Base-by-base conservation (phyloP, 2,329 filamentous ascomycete genomes). In the Aspergillus melleus region DNA sequence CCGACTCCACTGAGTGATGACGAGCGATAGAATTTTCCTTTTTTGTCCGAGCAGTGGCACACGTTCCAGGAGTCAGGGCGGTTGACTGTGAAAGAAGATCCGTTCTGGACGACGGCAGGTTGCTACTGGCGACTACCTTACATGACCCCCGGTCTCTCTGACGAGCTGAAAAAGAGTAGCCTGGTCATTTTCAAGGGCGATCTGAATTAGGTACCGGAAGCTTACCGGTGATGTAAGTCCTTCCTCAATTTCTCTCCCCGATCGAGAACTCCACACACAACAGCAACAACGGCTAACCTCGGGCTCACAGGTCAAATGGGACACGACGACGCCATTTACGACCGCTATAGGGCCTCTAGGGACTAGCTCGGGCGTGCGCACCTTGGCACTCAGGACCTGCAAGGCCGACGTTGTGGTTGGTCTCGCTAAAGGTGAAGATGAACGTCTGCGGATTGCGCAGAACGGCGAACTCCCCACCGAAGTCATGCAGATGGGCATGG, bases 111-210 rank as follows among this genome's bases (percentile, higher is more conserved):
- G 0, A 85, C 90, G 12, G 87, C 84, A 0, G 92, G 92, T 3
- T 91, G 90, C 71, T 99, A 89, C 79, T 98, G 95, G 93, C 85
- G 92, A 36, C 76, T 99, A 60, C 92, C 92, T 0, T 76, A 81
- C 12, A 82, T 86, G 24, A 90, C 87, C 1, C 84, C 86, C 2
- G 83, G 84, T 29, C 79, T 99, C 14, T 84, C 86, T 55, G 83
- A 90, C 6, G 94, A 98, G 71, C 78, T 99, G 57, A 89, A 92
- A 80, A 79, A 86, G 61, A 91, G 90, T 65, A 91, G 96, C 74
- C 81, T 99, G 19, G 91, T 96, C 12, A 87, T 99, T 57, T 98
- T 98, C 82, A 99, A 99, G 81, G 95, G 95, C 2, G 95, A 99
- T 73, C 75, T 99, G 67, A 99, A 99, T 79, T 99, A n/a, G n/a